Evolutionary conservation across 2,329 filamentous ascomycete species (phyloP).

Genomic region (Stemphylium beticola): DNA sequence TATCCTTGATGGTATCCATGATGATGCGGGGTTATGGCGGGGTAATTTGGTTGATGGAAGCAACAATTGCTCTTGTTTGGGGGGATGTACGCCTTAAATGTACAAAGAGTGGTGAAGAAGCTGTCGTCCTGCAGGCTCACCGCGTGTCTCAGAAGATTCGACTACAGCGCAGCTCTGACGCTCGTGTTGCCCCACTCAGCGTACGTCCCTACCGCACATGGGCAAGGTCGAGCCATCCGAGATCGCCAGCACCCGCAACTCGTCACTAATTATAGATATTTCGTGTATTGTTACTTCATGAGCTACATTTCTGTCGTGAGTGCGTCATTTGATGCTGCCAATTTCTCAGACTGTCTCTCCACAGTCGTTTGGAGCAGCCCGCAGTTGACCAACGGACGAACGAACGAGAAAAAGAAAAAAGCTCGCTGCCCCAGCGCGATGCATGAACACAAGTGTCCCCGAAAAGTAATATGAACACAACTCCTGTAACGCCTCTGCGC

Average conservation of each 20-base stretch:
- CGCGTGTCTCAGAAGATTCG: conserved; percentile 10
- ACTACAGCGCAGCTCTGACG: conserved; percentile 26
- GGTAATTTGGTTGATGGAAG: conserved; percentile 11
- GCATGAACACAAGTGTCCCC: conserved; percentile 9
- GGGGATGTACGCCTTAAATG: not conserved
- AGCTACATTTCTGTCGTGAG: not conserved
- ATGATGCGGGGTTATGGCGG: conserved; percentile 24
- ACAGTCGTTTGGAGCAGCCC: not conserved
- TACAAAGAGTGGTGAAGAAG: not conserved
- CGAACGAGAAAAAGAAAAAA: conserved; percentile 1
- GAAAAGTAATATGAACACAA: conserved; percentile 9
- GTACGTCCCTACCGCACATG: conserved; percentile 33
- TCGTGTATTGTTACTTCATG: conserved; percentile 8
- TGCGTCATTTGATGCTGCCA: not conserved
- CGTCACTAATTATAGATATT: conserved; percentile 38
- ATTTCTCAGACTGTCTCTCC: not conserved
- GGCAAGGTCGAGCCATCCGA: conserved; percentile 11
- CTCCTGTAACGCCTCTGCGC: conserved; percentile 14
- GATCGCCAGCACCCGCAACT: conserved; percentile 31
- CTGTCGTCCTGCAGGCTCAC: conserved; percentile 8
- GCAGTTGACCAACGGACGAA: not conserved
- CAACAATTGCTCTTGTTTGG: conserved; percentile 3
- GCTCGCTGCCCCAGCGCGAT: conserved; percentile 7
- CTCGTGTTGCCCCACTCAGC: conserved; percentile 39
- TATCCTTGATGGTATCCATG: conserved; percentile 52